phyloP scores from a whole-genome alignment of 2,329 filamentous ascomycete species.

The Metarhizium robertsii region DNA sequence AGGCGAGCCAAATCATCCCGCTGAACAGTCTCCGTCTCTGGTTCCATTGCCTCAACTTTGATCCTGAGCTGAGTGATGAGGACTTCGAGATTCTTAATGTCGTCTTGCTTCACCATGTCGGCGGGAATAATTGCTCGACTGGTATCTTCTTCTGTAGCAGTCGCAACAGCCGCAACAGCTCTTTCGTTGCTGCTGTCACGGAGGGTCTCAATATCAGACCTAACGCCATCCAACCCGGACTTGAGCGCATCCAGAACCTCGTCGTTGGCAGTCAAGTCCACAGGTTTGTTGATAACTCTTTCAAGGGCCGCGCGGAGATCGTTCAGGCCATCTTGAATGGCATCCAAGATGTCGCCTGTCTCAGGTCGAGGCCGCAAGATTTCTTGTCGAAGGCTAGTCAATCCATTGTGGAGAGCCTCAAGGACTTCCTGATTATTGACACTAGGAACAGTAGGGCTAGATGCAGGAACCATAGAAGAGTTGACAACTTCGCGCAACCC shows the following conservation, averaged over 20 bases:
- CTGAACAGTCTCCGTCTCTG: conserved; percentile 26
- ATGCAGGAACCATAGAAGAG: conserved; percentile 53
- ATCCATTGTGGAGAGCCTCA: conserved; percentile 58
- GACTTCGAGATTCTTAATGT: conserved; percentile 78
- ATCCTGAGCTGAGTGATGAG: conserved; percentile 73
- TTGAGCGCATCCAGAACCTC: conserved; percentile 85
- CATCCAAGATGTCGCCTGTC: conserved; percentile 81
- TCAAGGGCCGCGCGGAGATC: conserved; percentile 72
- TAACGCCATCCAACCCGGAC: conserved; percentile 66
- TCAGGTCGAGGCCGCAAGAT: conserved; percentile 59
- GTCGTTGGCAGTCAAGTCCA: conserved; percentile 75
- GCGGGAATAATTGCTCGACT: conserved; percentile 25
- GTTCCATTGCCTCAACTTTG: conserved; percentile 59
- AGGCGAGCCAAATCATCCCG: conserved; percentile 47
- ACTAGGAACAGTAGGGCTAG: conserved; percentile 28
- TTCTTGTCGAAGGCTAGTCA: conserved; percentile 68
- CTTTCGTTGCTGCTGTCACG: conserved; percentile 46
- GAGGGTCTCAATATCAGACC: conserved; percentile 68
- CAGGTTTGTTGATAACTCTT: conserved; percentile 64
- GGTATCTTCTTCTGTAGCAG: conserved; percentile 12
- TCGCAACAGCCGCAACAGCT: conserved; percentile 47
- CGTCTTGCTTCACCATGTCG: conserved; percentile 53
- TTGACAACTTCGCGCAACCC: conserved; percentile 72
- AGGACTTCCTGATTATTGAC: conserved; percentile 56
- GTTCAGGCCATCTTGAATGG: conserved; percentile 79